Base-by-base conservation (phyloP, 2,329 filamentous ascomycete genomes). In the Penicillium sp. region DNA sequence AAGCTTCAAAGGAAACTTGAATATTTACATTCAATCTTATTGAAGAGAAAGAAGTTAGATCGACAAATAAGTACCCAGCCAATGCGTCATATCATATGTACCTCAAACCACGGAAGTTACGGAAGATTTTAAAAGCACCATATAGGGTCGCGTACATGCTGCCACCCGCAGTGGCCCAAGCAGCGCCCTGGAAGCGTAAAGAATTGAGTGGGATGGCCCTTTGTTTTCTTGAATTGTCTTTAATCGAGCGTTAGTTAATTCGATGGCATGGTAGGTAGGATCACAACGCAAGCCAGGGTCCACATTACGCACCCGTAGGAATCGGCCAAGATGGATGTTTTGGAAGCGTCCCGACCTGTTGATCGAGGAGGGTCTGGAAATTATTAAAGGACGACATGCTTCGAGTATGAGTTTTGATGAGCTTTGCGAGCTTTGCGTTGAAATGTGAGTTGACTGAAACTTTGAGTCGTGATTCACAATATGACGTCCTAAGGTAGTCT, bases 141-240 rank as follows among this genome's bases (percentile, higher is more conserved):
- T 62, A 58, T 19, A 70, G 56, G 4, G 68, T 70, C 0, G 68
- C 67, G 8, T 37, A 59, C 63, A 70, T 68, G 22, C 68, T 62
- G 6, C 66, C 68, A 9, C 68, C 68, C 2, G 67, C 68, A n/a
- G 65, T 58, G 17, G 40, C 58, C 68, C 68, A 70, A 22, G 65
- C 68, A 38, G 68, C 57, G 2, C 66, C 60, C 30, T 70, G 68
- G n/a, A 65, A 58, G 26, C 68, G 63, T 47, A 70, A 40, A 10
- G 68, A 64, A 10, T 30, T 63, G 2, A 64, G 2, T 1, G 66
- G 65, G 28, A 70, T 67, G 3, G 54, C 47, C n/a, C 47, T 60
- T 28, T 65, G 59, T 12, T 51, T 49, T 4, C 53, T 59, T 1
- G 62, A 45, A 15, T 30, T 50, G n/a, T 66, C 64, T 53, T 44